phyloP scores from a whole-genome alignment of 768 basidiomycete species.

The Tephrocybe sp. region DNA sequence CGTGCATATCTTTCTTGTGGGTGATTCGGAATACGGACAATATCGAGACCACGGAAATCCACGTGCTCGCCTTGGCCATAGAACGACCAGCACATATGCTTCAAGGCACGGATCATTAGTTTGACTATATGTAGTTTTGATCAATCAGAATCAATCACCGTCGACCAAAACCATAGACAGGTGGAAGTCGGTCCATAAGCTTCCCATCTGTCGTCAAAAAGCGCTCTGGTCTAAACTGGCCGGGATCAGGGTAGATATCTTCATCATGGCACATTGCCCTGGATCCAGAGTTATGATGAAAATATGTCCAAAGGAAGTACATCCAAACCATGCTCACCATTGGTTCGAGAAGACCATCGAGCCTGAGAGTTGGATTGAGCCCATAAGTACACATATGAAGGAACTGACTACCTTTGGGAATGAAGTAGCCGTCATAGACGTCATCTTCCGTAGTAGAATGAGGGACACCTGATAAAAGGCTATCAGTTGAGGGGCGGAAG shows the following conservation, averaged over 20 bases:
- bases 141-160: not conserved
- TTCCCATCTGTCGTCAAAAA: slow-evolving; percentile 4
- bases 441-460: slow-evolving; percentile 7
- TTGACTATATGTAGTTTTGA: not conserved
- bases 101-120: not conserved
- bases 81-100: not conserved
- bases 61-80: not conserved
- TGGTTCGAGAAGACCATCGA: not conserved
- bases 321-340: not conserved
- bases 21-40: not conserved
- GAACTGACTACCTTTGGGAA: not conserved
- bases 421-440: slow-evolving; percentile 6
- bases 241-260: not conserved
- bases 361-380: not conserved
- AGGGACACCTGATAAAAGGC: slow-evolving; percentile 1
- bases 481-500: not conserved
- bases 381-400: not conserved
- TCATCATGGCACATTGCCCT: slow-evolving; percentile 1
- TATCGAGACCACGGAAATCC: not conserved
- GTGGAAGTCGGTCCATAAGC: not conserved
- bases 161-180: slow-evolving; percentile 8
- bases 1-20: not conserved
- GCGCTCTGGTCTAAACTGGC: slow-evolving; percentile 6
- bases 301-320: not conserved
- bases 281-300: not conserved